Evolutionary conservation across 495 filamentous ascomycete genomes (phyloP), one percentile per base, ranked within the genome.

Genomic region (Monascus purpureus): DNA sequence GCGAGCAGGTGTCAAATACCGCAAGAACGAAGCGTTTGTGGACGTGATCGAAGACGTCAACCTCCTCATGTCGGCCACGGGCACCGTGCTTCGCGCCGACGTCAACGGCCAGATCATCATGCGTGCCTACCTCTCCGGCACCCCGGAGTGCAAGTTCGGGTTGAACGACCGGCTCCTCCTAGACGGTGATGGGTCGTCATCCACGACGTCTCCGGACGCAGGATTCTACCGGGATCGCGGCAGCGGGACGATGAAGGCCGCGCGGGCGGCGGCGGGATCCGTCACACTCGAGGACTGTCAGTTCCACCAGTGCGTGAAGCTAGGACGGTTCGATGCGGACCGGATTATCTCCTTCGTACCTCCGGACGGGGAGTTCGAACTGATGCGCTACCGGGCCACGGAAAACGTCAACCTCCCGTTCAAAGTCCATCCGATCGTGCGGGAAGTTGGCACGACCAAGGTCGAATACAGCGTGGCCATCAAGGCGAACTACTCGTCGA

Each of bases 41-140:
- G 90, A 97, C 55, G 92, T 99, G 15, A 99, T 99, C 50, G 92
- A 99, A 60, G 92, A 96, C 46, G 90, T 99, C 34, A 99, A 99
- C 56, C 77, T 99, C 32, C 73, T 99, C 30, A 94, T 99, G 85
- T 94, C 86, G 20, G 92, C 90, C 3, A 82, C 82, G 3, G 90
- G 92, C 13, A 90, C 86, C 16, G 82, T 96, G 7, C 78, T 99
- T 11, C 82, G 92, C 42, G 92, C 92, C 39, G 92, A 99, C 48
- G 92, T 99, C 32, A 93, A 82, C 37, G 92, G 92, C 20, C 86
- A 95, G 50, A 96, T 99, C 45, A 72, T 96, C 42, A 99, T 99
- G 92, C 87, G 92, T 32, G 92, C 92, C 37, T 99, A 99, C 47
- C 80, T 99, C 18, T 77, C 80, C 30, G 92, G 92, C 14, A 96